Evolutionary conservation across 2,329 filamentous ascomycete species (phyloP).

Genomic region (Hymenoscyphus albidus): DNA sequence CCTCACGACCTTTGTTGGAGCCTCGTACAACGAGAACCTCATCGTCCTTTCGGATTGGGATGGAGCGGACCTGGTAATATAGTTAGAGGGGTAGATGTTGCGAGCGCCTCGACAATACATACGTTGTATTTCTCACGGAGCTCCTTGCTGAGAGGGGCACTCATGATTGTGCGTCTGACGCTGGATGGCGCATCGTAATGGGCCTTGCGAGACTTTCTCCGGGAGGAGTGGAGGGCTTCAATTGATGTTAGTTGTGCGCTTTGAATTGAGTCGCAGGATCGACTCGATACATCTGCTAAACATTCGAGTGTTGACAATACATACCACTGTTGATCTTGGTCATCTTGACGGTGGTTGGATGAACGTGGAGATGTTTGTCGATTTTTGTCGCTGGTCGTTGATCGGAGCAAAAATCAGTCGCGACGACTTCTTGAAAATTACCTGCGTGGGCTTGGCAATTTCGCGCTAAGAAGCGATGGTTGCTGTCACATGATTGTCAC

Average conservation of each 20-base stretch:
- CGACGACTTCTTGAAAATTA: constrained; percentile 47
- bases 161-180: constrained; percentile 95
- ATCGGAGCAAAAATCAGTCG: constrained; percentile 13
- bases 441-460: constrained; percentile 2
- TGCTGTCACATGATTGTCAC: background rate
- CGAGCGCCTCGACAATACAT: constrained; percentile 39
- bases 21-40: constrained; percentile 92
- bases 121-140: constrained; percentile 99
- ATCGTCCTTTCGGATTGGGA: constrained; percentile 97
- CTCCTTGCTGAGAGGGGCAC: constrained; percentile 92
- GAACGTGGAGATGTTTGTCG: constrained; percentile 24
- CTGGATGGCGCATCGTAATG: constrained; percentile 96
- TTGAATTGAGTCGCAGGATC: constrained; percentile 3
- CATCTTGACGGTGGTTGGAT: constrained; percentile 52
- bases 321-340: constrained; percentile 64
- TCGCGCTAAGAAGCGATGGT: constrained; percentile 1
- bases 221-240: constrained; percentile 69
- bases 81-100: constrained; percentile 8
- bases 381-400: constrained; percentile 20
- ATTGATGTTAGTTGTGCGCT: constrained; percentile 17
- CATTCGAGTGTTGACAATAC: constrained; percentile 23
- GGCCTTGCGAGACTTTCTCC: constrained; percentile 98
- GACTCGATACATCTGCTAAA: background rate
- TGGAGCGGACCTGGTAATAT: constrained; percentile 73
- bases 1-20: constrained; percentile 94